These are phyloP conservation scores for Cladochytrium replicatum DNA, from an alignment of 192 early-diverging fungal genomes.

Conservation along the genomic window DNA sequence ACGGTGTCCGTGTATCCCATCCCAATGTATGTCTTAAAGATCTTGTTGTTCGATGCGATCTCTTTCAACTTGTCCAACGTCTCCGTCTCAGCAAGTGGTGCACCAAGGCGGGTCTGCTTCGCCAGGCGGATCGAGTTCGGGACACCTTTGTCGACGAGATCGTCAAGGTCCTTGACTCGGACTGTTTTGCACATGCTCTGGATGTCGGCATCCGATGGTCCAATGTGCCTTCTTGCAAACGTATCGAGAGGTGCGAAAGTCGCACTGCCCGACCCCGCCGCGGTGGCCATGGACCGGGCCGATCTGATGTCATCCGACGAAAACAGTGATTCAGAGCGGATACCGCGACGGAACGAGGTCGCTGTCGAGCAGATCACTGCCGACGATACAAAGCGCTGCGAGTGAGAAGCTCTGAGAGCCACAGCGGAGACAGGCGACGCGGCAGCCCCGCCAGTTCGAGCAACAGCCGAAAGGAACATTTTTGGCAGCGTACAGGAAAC, in stretches of 20 bases:
- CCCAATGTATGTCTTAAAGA: constrained; percentile 87
- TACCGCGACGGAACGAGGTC: too few species aligned
- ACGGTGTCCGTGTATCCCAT: constrained; percentile 89
- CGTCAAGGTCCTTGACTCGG: constrained; percentile 68
- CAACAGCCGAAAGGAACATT: too few species aligned
- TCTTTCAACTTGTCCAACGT: constrained; percentile 68
- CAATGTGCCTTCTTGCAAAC: constrained; percentile 67
- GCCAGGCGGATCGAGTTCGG: constrained; percentile 70
- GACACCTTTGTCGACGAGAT: constrained; percentile 73
- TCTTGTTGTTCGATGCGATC: constrained; percentile 89
- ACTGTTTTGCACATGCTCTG: constrained; percentile 73
- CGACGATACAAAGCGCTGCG: too few species aligned
- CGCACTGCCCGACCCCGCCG: too few species aligned
- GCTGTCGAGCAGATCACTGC: too few species aligned
- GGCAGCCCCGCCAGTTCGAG: too few species aligned
- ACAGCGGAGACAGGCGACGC: too few species aligned
- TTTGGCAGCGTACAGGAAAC: too few species aligned
- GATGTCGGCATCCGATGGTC: constrained; percentile 65
- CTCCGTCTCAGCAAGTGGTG: constrained; percentile 72
- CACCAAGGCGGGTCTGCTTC: constrained; percentile 60
- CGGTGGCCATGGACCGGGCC: too few species aligned
- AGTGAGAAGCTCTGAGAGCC: too few species aligned
- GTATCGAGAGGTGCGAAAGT: constrained; percentile 39
- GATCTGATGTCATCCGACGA: too few species aligned
- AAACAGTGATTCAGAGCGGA: too few species aligned